Base-by-base conservation (phyloP, 768 basidiomycete genomes). In the Trametopsis cervina region DNA sequence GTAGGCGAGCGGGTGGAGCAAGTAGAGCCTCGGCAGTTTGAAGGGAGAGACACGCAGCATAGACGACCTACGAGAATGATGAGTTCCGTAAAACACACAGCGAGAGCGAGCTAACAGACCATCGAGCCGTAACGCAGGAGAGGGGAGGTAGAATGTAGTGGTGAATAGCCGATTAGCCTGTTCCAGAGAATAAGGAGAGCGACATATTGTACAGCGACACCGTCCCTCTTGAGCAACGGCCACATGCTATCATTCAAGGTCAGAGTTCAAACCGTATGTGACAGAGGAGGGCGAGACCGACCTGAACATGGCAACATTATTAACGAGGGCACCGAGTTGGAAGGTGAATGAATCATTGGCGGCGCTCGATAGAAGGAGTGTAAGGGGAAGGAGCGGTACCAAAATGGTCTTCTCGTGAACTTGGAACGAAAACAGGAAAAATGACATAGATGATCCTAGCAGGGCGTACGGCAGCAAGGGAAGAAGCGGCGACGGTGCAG, bases 361-460 rank as follows among this genome's bases (percentile, higher is more conserved):
- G 3, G 71, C 63, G 2, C 70, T 71, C 4, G 75, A 83, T 45
- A 94, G 71, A 13, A 94, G 71, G 15, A 97, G 71, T 0, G 84
- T 89, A 23, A 93, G 69, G 0, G 94, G 94, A 54, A 97, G 64
- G 18, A 98, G 71, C 2, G 93, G 91, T 1, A 97, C 60, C 15
- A 96, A 62, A 35, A 97, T 88, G 2, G 85, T 84, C 71, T 96
- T 97, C 65, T 97, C 94, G 64, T 96, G 94, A 33, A 94, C 93
- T 59, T 96, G 93, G 66, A 95, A 95, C 4, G 92, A 93, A 70
- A 95, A 94, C 25, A 97, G 71, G 69, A 95, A 97, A 75, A 97
- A 96, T 7, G 92, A 86, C 72, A 97, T 77, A 0, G 89, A 86
- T 1, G 80, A 83, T 5, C 80, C 82, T 51, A 92, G 75, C 22